A percentile compares a stretch with the other conserved stretches of the same genome.
phyloP scores from a whole-genome alignment of 1,284 basidiomycete species.

The Amylostereum areolatum region DNA sequence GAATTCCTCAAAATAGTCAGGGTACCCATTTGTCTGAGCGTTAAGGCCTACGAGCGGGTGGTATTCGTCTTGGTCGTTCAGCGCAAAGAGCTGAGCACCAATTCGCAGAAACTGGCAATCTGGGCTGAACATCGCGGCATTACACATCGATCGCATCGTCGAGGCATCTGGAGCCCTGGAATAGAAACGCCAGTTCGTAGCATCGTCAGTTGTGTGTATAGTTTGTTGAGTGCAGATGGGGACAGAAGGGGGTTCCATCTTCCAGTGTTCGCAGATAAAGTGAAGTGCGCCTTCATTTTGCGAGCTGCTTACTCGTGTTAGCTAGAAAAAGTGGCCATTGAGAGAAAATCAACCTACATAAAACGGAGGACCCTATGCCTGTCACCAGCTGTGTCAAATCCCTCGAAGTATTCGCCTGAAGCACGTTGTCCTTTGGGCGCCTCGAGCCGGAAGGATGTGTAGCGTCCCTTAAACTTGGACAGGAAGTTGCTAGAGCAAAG shows the following conservation, averaged over 20 bases:
- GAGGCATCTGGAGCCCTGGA: neutral
- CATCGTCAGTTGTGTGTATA: conserved; percentile 1
- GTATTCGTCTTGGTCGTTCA: conserved; percentile 11
- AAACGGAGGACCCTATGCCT: conserved; percentile 10
- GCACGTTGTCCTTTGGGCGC: neutral
- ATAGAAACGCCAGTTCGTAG: conserved; percentile 13
- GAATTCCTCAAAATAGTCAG: conserved; percentile 14
- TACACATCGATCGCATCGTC: conserved; percentile 8
- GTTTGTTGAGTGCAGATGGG: neutral
- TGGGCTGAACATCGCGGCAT: conserved; percentile 10
- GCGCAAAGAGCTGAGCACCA: conserved; percentile 17
- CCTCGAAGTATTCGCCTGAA: conserved; percentile 11
- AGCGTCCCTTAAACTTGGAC: conserved; percentile 14
- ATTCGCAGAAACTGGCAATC: conserved; percentile 18
- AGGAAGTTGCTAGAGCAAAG: conserved; percentile 17
- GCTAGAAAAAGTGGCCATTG: neutral
- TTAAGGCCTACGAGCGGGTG: neutral
- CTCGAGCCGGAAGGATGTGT: conserved; percentile 14
- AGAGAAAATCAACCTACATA: conserved; percentile 6
- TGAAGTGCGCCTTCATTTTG: neutral
- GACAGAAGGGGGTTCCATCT: neutral
- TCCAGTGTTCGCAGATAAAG: neutral
- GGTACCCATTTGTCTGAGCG: neutral
- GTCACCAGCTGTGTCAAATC: conserved; percentile 5
- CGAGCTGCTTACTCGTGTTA: neutral